These are phyloP conservation scores for Diplodia seriata DNA, from an alignment of 2,329 filamentous ascomycete genomes.

Conservation along the genomic window DNA sequence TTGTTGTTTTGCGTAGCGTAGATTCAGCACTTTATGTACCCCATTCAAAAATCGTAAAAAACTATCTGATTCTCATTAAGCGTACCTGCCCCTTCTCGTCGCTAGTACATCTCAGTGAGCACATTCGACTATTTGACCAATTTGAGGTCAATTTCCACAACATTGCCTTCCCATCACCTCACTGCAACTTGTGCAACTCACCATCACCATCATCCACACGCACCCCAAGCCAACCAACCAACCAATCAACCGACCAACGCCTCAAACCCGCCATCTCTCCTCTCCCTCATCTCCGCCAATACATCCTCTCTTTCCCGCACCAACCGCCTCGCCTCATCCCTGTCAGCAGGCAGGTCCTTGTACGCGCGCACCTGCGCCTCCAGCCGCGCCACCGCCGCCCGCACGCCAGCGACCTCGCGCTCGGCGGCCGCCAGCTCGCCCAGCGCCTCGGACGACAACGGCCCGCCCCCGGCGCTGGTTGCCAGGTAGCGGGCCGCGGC, in stretches of 20 bases:
- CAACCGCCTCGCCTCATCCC: constrained; percentile 71
- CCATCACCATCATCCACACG: not conserved
- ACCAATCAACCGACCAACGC: constrained; percentile 62
- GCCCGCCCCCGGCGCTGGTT: not conserved
- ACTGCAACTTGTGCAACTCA: not conserved
- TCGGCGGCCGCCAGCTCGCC: not conserved
- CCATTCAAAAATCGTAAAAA: not conserved
- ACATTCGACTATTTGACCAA: not conserved
- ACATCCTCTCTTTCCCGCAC: constrained; percentile 71
- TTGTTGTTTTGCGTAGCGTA: not conserved
- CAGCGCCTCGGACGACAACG: constrained; percentile 4
- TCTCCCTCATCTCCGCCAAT: constrained; percentile 65
- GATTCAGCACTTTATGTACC: not conserved
- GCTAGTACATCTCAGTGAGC: not conserved
- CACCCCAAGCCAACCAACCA: not conserved
- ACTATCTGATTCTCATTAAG: not conserved
- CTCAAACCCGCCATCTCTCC: constrained; percentile 78
- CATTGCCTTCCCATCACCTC: no score
- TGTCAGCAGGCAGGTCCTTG: constrained; percentile 65
- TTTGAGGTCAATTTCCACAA: not conserved
- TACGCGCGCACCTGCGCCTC: constrained; percentile 27
- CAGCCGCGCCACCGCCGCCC: not conserved
- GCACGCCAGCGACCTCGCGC: constrained; percentile 19
- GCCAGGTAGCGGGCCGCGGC: constrained; percentile 35
- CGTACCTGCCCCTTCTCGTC: not conserved